These are phyloP conservation scores for Colletotrichum camelliae DNA, from an alignment of 2,329 filamentous ascomycete species.

Conservation along the genomic window DNA sequence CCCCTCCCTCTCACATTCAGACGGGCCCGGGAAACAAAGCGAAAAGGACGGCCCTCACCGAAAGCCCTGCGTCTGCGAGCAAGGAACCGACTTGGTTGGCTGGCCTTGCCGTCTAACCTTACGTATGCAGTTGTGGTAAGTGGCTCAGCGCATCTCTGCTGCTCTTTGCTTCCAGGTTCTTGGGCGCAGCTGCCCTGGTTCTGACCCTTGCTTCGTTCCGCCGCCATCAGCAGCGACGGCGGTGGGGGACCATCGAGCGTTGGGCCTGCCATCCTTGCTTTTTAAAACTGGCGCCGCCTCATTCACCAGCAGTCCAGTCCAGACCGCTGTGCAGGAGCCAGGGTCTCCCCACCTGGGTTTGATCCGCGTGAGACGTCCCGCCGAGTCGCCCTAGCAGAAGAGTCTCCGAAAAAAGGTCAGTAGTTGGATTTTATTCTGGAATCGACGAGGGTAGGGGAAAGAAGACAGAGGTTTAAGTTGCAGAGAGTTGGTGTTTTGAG, in stretches of 20 bases:
- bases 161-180: background rate
- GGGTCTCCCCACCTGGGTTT: conserved; percentile 7
- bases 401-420: background rate
- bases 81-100: background rate
- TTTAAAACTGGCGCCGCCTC: background rate
- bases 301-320: background rate
- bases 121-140: background rate
- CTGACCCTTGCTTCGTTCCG: conserved; percentile 1
- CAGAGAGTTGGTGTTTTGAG: background rate
- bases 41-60: conserved; percentile 1
- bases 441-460: too few relatives aligned
- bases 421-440: background rate
- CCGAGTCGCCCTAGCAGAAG: background rate
- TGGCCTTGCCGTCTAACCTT: background rate
- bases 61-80: background rate
- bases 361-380: conserved; percentile 7
- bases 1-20: background rate
- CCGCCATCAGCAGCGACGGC: background rate
- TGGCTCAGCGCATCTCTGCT: background rate
- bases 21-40: conserved; percentile 4
- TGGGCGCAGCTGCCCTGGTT: conserved; percentile 18
- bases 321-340: background rate
- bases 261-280: conserved; percentile 13
- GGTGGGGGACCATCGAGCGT: background rate
- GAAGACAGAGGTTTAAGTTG: background rate